These are phyloP conservation scores for Vanrija sp. DNA, from an alignment of 1,284 basidiomycete genomes.

Conservation along the genomic window DNA sequence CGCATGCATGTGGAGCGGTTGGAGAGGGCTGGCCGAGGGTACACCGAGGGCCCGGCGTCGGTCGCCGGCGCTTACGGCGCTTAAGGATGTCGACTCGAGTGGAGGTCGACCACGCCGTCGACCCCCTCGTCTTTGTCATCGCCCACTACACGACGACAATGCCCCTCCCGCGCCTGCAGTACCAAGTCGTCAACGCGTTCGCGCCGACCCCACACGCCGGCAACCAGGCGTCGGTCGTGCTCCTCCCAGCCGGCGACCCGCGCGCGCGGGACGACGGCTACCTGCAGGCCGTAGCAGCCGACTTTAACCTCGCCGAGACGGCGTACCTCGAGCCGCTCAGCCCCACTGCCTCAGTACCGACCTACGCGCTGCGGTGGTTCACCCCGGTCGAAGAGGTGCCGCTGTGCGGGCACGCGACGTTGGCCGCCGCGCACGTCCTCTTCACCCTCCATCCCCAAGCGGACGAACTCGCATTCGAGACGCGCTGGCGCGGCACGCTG, in stretches of 20 bases:
- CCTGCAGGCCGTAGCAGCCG: constrained; percentile 24
- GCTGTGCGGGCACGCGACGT: constrained; percentile 41
- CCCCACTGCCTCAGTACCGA: constrained; percentile 11
- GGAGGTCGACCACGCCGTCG: too few species aligned
- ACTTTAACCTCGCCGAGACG: constrained; percentile 40
- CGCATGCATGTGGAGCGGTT: too few species aligned
- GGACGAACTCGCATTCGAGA: constrained; percentile 23
- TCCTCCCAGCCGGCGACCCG: constrained; percentile 25
- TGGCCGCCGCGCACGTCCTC: constrained; percentile 30
- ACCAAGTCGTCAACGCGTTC: constrained; percentile 39
- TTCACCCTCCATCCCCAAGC: constrained; percentile 26
- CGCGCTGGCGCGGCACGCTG: constrained; percentile 30
- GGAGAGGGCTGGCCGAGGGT: too few species aligned
- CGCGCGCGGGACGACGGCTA: constrained; percentile 25
- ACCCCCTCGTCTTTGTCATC: too few species aligned
- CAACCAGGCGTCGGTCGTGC: constrained; percentile 41
- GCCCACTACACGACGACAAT: background rate
- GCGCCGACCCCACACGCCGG: constrained; percentile 29
- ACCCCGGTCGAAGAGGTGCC: constrained; percentile 35
- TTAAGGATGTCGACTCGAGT: too few species aligned
- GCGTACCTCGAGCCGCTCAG: constrained; percentile 28
- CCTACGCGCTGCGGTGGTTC: constrained; percentile 38
- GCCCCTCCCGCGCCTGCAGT: constrained; percentile 13
- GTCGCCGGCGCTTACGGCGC: too few species aligned
- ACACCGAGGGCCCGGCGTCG: too few species aligned